Evolutionary conservation across 2,329 filamentous ascomycete species (phyloP), one percentile per base, ranked within the genome.

Genomic region (Ophiostoma ips): DNA sequence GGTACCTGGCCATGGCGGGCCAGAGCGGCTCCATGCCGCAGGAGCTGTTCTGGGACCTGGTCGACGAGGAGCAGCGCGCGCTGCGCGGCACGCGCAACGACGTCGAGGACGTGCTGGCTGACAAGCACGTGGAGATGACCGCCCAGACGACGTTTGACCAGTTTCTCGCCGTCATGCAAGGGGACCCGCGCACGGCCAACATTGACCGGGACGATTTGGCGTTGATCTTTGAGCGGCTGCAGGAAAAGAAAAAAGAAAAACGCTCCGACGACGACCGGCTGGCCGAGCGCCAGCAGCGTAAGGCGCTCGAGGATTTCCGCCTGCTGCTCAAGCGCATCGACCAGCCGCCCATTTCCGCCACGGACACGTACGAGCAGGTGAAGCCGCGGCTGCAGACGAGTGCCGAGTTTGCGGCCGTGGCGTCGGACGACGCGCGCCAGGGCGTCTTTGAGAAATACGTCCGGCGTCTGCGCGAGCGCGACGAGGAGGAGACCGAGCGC

Each of bases 1-100:
- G 89, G 57, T 96, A 95, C 66, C 75, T 72, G 58, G 81, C 79
- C 55, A 87, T 95, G 72, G 76, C 89, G 53, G 89, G 88, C 48
- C 87, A 94, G 62, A 68, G 77, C 52, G 89, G 90, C 50, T 95
- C 89, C 5, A 84, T 79, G 5, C 87, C 92, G 13, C 75, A 95
- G 56, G 88, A 96, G 60, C 72, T 98, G 7, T 96, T 98, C 69
- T 95, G 90, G 87, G 92, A 98, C 63, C 72, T 89, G 45, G 75
- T 96, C 24, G 92, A 96, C 63, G 88, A 95, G 63, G 88, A 96
- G 64, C 90, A 98, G 61, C 80, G 85, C 52, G 81, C 83, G n/a
- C 71, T 95, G 45, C 83, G 89, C 54, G 81, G 79, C 46, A 82
- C 83, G 46, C 76, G 87, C 54, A 94, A 92, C 62, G 81, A 88